A percentile compares a stretch with the other conserved stretches of the same genome.
phyloP scores from a whole-genome alignment of 805 yeast species.

The Metschnikowia cerradonensis region DNA sequence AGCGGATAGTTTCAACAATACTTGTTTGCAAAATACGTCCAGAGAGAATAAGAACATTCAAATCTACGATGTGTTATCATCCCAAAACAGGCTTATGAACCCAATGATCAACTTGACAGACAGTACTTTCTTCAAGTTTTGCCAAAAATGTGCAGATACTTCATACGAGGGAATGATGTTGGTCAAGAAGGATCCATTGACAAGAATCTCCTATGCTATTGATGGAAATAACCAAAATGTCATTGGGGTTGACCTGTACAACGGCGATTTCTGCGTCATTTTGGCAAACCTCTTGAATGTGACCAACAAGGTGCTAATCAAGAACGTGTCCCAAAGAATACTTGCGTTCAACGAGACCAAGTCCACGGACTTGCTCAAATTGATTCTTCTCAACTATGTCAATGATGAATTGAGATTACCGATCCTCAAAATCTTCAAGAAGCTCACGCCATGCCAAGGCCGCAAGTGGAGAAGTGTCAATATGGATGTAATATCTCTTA shows the following conservation, averaged over 20 bases:
- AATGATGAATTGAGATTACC: conserved; percentile 64
- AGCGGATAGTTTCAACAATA: conserved; percentile 33
- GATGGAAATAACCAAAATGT: conserved; percentile 27
- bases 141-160: conserved; percentile 18
- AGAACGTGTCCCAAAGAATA: conserved; percentile 67
- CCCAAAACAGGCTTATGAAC: conserved; percentile 39
- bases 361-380: conserved; percentile 59
- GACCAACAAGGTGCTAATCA: conserved; percentile 55
- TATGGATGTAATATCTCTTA: conserved; percentile 89
- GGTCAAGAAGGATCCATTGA: conserved; percentile 29
- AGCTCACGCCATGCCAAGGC: conserved; percentile 84
- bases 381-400: conserved; percentile 51
- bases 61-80: conserved; percentile 31
- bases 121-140: conserved; percentile 36
- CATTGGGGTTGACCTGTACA: conserved; percentile 27
- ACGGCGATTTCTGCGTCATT: conserved; percentile 44
- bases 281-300: conserved; percentile 51
- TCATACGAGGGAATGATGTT: conserved; percentile 17
- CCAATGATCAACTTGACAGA: conserved; percentile 31
- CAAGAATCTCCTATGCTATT: conserved; percentile 23
- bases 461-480: conserved; percentile 90
- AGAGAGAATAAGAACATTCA: conserved; percentile 14
- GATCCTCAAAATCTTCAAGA: conserved; percentile 67
- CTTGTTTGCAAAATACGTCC: conserved; percentile 26
- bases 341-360: conserved; percentile 57